phyloP scores from a whole-genome alignment of 306 rosid species.

The Luffa acutangula region DNA sequence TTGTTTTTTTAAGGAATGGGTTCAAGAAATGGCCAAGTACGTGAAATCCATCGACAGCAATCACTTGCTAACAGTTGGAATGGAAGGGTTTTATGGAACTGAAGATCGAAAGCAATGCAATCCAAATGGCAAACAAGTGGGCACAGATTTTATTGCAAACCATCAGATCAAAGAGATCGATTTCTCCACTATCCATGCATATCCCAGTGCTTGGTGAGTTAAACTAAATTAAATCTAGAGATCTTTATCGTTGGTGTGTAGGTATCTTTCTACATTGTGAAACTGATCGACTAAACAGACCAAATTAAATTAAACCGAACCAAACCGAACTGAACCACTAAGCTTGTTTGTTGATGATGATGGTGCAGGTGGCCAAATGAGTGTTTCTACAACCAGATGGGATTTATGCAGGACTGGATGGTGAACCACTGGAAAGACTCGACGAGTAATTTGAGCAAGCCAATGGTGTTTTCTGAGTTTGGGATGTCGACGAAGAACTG shows the following conservation, averaged over 20 bases:
- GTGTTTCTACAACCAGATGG: background rate
- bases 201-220: background rate
- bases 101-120: background rate
- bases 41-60: slow-evolving; percentile 65
- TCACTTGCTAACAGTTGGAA: background rate
- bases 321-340: too few relatives aligned
- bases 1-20: slow-evolving; percentile 44
- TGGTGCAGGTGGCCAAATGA: background rate
- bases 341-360: too few relatives aligned
- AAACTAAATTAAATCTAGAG: background rate
- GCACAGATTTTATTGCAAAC: slow-evolving; percentile 63
- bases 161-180: slow-evolving; percentile 52
- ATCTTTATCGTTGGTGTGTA: too few relatives aligned
- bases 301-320: too few relatives aligned
- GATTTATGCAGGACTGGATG: background rate
- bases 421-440: background rate
- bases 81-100: background rate
- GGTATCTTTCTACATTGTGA: too few relatives aligned
- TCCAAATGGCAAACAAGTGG: background rate
- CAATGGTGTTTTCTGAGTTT: background rate
- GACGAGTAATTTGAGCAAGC: background rate
- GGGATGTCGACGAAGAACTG: too few relatives aligned
- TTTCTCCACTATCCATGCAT: slow-evolving; percentile 20
- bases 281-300: too few relatives aligned
- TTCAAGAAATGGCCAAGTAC: slow-evolving; percentile 73